Base-by-base conservation (phyloP, 306 rosid genomes). In the Gastrolobium bilobum region DNA sequence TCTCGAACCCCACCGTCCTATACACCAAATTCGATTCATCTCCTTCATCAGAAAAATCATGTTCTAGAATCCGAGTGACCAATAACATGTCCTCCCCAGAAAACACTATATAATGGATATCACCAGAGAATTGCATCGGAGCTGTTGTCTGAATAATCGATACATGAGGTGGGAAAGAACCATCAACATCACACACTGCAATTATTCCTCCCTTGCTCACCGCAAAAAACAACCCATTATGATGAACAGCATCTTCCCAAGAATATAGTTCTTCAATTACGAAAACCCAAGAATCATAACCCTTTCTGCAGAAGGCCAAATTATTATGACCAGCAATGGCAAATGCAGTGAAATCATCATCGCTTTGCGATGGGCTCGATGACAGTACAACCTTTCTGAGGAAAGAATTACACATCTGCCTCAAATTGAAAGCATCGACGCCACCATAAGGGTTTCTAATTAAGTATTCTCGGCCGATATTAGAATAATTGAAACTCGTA, bases 321-420 rank as follows among this genome's bases (percentile, higher is more conserved):
- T 80, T 81, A 6, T 73, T 63, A 4, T 85, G 68, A 60, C 82
- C 77, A 4, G 89, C 85, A 51, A 92, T 86, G 46, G 92, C 95
- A 11, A 92, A 43, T 2, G 96, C 93, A 0, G 14, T 5, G 66
- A 86, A 90, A 4, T 59, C 80, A 4, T 59, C 80, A 9, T 53
- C 57, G 5, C 31, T 56, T 2, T 11, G 7, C 29, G 43, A 20
- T 0, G 92, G 93, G 14, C 86, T 80, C 0, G 91, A 82, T 0
- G 96, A 92, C 9, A 92, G 72, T 7, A 90, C 84, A 39, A 86
- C 63, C 60, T 92, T 92, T 26, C 83, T 87, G 2, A 92, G 9
- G 31, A 89, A 92, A 10, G 83, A 81, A 11, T 89, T 85, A 2
- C 96, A 82, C 88, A 90, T 92, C 51, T 87, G 81, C 29, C 76